A percentile compares a stretch with the other conserved stretches of the same genome.
Conservation (phyloP, 2,329 filamentous ascomycete species). For the Ascomycota sp. region DNA sequence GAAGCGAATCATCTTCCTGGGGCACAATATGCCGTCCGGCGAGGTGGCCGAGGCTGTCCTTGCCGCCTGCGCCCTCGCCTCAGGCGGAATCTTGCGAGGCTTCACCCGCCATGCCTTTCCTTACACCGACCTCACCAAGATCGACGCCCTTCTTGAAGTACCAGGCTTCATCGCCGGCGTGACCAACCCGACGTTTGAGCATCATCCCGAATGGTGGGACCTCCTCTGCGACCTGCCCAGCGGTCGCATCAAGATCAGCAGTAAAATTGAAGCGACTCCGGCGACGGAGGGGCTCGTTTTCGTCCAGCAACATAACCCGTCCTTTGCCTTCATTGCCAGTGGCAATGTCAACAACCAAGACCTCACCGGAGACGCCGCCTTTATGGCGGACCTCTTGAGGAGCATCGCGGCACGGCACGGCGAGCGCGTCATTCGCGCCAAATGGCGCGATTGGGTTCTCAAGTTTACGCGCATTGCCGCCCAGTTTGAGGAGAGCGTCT, state of each 20-base stretch:
- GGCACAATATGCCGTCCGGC: conserved; percentile 83
- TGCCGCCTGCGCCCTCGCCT: conserved; percentile 84
- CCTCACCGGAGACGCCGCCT: conserved; percentile 67
- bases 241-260: conserved; percentile 87
- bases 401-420: conserved; percentile 75
- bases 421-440: conserved; percentile 73
- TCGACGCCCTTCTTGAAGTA: conserved; percentile 87
- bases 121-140: conserved; percentile 93
- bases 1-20: conserved; percentile 88
- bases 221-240: conserved; percentile 81
- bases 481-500: conserved; percentile 88
- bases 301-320: conserved; percentile 64
- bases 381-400: conserved; percentile 69
- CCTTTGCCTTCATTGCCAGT: conserved; percentile 28
- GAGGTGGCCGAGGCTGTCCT: conserved; percentile 96
- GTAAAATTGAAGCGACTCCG: conserved; percentile 60
- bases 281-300: conserved; percentile 69
- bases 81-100: conserved; percentile 75
- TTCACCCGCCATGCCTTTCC: conserved; percentile 95
- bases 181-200: conserved; percentile 88
- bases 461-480: conserved; percentile 86
- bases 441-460: conserved; percentile 86
- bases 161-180: conserved; percentile 96
- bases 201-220: conserved; percentile 97
- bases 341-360: conserved; percentile 31